A percentile compares a stretch with the other conserved stretches of the same genome.
phyloP scores from a whole-genome alignment of 768 basidiomycete species.

The Serendipita sp. region DNA sequence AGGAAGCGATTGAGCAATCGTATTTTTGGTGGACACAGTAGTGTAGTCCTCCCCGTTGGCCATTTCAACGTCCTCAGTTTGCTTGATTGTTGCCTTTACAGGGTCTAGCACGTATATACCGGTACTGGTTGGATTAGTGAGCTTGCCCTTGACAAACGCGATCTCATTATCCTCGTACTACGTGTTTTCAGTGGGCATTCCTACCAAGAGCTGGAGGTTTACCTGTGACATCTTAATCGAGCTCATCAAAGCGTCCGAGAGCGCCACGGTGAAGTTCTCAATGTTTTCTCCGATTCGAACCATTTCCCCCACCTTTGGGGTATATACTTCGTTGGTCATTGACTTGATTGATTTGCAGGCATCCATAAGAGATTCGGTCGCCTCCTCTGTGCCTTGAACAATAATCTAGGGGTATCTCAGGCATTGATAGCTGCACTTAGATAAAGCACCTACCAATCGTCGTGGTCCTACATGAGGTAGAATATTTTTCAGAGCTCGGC shows the following conservation, averaged over 20 bases:
- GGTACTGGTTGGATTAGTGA: slow-evolving; percentile 70
- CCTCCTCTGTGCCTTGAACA: slow-evolving; percentile 55
- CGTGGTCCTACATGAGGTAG: slow-evolving; percentile 92
- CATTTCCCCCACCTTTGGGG: slow-evolving; percentile 58
- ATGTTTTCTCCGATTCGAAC: slow-evolving; percentile 92
- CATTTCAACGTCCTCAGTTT: not conserved
- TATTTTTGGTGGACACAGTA: slow-evolving; percentile 14
- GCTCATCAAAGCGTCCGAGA: slow-evolving; percentile 74
- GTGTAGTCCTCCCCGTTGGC: slow-evolving; percentile 1
- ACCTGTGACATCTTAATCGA: slow-evolving; percentile 78
- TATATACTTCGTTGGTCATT: slow-evolving; percentile 86
- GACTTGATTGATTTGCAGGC: slow-evolving; percentile 70
- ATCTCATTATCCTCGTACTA: slow-evolving; percentile 98
- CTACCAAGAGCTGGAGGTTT: slow-evolving; percentile 18
- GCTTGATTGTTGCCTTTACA: slow-evolving; percentile 13
- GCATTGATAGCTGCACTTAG: not conserved
- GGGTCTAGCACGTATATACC: slow-evolving; percentile 82
- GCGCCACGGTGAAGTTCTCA: slow-evolving; percentile 82
- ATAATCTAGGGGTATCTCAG: slow-evolving; percentile 46
- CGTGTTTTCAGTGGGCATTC: slow-evolving; percentile 3
- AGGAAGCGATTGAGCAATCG: slow-evolving; percentile 32
- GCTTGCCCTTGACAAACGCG: slow-evolving; percentile 78
- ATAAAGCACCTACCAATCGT: slow-evolving; percentile 55
- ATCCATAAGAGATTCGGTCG: slow-evolving; percentile 58
- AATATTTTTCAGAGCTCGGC: slow-evolving; percentile 91